Percentiles rank a stretch among this genome's conserved stretches.
Conservation (phyloP, 1,139 yeast species). For the Zygosaccharomyces pseudobailii region DNA sequence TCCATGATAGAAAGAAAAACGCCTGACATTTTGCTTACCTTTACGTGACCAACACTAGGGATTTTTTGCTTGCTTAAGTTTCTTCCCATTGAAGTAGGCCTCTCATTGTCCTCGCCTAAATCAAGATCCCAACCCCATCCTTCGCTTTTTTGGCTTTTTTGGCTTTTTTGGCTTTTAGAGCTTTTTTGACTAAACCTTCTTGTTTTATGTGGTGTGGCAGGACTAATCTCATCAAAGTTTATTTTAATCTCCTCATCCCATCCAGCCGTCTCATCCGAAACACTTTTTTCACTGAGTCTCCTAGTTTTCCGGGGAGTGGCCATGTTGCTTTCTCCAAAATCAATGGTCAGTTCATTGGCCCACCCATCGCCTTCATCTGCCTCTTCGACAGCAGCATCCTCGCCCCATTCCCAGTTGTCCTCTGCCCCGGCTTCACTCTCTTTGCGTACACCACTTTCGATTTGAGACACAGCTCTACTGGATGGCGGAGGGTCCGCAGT, state of each 20-base stretch:
- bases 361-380: conserved; percentile 11
- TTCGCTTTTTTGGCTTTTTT: too few relatives aligned
- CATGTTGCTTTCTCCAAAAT: conserved; percentile 9
- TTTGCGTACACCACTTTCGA: not conserved
- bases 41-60: not conserved
- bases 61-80: too few relatives aligned
- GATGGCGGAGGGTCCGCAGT: not conserved
- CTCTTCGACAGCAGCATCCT: conserved; percentile 17
- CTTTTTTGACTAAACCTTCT: not conserved
- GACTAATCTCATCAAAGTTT: conserved; percentile 15
- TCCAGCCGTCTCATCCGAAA: conserved; percentile 9
- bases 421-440: not conserved
- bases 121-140: conserved; percentile 33
- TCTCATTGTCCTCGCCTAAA: conserved; percentile 12
- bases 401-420: conserved; percentile 27
- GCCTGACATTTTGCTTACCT: conserved; percentile 20
- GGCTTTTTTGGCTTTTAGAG: not conserved
- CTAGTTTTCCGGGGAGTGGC: conserved; percentile 1
- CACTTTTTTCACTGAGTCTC: conserved; percentile 1
- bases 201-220: conserved; percentile 3
- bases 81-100: too few relatives aligned
- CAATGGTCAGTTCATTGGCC: conserved; percentile 9
- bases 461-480: not conserved
- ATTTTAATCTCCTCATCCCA: conserved; percentile 28
- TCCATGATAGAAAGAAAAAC: conserved; percentile 11